phyloP scores from a whole-genome alignment of 139 green algal species.

The Micractinium sp. region DNA sequence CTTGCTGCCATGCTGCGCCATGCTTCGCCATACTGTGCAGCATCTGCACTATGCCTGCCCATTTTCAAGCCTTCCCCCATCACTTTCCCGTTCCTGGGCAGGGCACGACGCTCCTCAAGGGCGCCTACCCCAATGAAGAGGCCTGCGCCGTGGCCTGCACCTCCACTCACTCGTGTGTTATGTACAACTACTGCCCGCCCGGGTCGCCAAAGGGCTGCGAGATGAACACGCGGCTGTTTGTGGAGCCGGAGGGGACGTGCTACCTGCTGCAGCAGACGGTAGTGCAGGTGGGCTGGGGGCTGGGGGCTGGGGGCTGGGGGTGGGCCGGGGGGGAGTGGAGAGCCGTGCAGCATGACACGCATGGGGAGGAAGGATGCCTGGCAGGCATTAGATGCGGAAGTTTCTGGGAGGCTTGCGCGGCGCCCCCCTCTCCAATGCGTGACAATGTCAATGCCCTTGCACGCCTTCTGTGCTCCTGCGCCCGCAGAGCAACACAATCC shows the following conservation, averaged over 20 bases:
- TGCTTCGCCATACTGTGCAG: no score
- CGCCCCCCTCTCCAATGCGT: not conserved
- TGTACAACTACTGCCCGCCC: constrained; percentile 3
- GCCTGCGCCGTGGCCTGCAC: not conserved
- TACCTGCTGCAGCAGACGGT: not conserved
- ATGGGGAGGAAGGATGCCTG: not conserved
- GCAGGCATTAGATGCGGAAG: no score
- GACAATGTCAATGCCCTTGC: not conserved
- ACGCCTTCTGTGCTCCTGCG: no score
- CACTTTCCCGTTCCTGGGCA: not conserved
- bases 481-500: not conserved
- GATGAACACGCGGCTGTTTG: not conserved
- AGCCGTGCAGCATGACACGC: no score
- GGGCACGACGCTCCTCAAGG: not conserved
- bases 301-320: no score
- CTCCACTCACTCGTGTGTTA: not conserved
- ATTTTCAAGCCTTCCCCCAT: no score
- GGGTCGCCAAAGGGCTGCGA: not conserved
- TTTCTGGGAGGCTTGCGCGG: no score
- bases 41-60: no score
- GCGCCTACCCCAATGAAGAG: not conserved
- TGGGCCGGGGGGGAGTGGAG: no score
- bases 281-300: not conserved
- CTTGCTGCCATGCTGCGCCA: no score
- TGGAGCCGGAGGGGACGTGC: not conserved